Evolutionary conservation across 139 green algal genomes (phyloP), one percentile per base, ranked within the genome.

Genomic region (Mesostigma viride): DNA sequence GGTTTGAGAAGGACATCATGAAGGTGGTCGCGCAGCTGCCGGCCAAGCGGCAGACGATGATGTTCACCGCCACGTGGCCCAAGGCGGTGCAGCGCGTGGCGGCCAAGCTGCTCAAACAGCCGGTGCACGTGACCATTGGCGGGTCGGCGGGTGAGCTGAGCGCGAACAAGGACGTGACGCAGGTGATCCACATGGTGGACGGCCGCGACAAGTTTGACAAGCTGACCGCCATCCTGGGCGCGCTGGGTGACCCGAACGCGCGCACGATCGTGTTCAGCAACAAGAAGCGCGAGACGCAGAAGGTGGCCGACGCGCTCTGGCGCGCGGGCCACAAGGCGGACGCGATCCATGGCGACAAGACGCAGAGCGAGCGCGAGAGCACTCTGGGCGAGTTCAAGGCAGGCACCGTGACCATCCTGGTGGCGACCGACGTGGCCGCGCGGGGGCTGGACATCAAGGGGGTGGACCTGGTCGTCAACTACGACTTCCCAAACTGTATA

Each of bases 271-370:
- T 96, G 59, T 96, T 96, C 74, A 89, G 82, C 82, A 81, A 65
- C 65, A 95, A 88, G 61, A 96, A 96, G 84, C 82, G 85, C 64
- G n/a, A n/a, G 65, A 95, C 90, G 64, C 89, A 97, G 70, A 75
- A 78, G 27, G 93, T 94, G 88, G 95, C 88, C 68, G 89, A 96
- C 72, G 81, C 91, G 77, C 81, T 95, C 11, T n/a, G 31, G 20
- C 65, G 65, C 26, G 45, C 31, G 17, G 27, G 75, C 3, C 36
- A 62, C 53, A 53, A 58, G 20, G 53, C 53, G 0, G 78, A 76
- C 1, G 76, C 86, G 35, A 95, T 97, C 71, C 90, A 97, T 76
- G 90, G 90, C 58, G 90, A 97, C 82, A 97, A 97, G 81, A 79
- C 79, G 59, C 90, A 96, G 84, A 75, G 83, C 66, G 90, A 95